Percentiles rank a stretch among this genome's conserved stretches.
Conservation (phyloP, 75 land plant genomes). For the Gnetum montanum region DNA sequence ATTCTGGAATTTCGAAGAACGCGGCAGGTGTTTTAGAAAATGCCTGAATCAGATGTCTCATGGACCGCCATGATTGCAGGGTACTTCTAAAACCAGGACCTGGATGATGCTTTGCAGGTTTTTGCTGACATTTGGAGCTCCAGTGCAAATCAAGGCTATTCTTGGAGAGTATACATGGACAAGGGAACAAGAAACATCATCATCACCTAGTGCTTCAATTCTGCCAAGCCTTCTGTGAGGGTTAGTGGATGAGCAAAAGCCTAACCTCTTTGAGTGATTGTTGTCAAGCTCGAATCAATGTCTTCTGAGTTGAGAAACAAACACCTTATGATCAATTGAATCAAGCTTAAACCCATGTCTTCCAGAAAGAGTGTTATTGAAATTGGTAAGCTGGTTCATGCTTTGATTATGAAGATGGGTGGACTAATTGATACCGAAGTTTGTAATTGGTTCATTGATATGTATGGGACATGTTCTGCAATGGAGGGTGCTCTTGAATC, state of each 20-base stretch:
- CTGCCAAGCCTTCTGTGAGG: too few relatives aligned
- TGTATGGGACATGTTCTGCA: slow-evolving; percentile 5
- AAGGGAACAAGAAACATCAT: too few relatives aligned
- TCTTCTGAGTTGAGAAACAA: too few relatives aligned
- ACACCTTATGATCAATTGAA: neutral
- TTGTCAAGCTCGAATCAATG: too few relatives aligned
- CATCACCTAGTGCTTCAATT: too few relatives aligned
- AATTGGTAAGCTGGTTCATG: slow-evolving; percentile 5
- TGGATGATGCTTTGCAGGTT: slow-evolving; percentile 6
- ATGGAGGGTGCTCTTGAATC: slow-evolving; percentile 12
- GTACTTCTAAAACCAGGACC: neutral
- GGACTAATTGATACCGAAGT: neutral
- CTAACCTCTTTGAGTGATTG: too few relatives aligned
- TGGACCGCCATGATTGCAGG: slow-evolving; percentile 19
- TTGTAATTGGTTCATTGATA: slow-evolving; percentile 1
- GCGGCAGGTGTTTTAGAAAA: slow-evolving; percentile 27
- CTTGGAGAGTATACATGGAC: too few relatives aligned
- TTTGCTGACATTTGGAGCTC: neutral
- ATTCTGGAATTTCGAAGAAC: slow-evolving; percentile 14
- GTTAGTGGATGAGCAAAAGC: too few relatives aligned
- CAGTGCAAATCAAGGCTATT: too few relatives aligned
- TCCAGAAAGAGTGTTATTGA: neutral
- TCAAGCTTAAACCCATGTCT: neutral
- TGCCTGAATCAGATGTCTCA: slow-evolving; percentile 14
- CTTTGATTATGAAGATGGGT: slow-evolving; percentile 6